A percentile compares a stretch with the other conserved stretches of the same genome.
phyloP scores from a whole-genome alignment of 192 early-diverging fungal genomes.

The Coemansia sp. region DNA sequence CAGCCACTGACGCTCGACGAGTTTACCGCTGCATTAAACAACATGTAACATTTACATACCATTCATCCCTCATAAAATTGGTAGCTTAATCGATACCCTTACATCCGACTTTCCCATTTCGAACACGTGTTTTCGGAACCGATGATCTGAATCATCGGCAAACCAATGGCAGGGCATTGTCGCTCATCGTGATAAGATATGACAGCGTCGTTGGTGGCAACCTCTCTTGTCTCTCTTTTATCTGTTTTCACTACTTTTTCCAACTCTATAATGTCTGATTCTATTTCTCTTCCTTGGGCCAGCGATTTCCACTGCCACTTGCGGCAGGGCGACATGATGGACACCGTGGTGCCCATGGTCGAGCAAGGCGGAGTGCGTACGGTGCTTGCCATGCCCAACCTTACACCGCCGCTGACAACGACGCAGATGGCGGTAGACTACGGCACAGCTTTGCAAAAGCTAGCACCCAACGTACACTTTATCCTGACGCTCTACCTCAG shows the following conservation, averaged over 20 bases:
- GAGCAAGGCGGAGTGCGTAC: constrained; percentile 77
- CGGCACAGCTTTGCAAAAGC: constrained; percentile 70
- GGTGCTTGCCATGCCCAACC: constrained; percentile 96
- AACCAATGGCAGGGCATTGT: neutral
- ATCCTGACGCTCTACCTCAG: constrained; percentile 92
- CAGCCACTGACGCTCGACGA: constrained; percentile 16
- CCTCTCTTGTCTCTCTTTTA: neutral
- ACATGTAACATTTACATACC: constrained; percentile 8
- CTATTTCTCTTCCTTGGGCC: constrained; percentile 69
- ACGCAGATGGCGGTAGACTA: constrained; percentile 88
- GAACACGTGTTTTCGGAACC: neutral
- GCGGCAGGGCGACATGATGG: constrained; percentile 91
- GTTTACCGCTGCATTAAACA: constrained; percentile 18
- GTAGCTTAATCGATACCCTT: neutral
- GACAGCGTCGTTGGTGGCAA: neutral
- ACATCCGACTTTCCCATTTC: neutral
- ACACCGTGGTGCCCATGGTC: constrained; percentile 81
- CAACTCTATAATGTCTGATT: constrained; percentile 3
- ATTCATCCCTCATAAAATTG: neutral
- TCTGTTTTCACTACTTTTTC: no score
- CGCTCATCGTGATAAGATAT: neutral
- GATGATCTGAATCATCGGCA: neutral
- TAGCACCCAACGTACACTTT: constrained; percentile 86
- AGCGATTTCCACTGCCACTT: constrained; percentile 94
- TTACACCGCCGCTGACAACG: constrained; percentile 86